A percentile compares a stretch with the other conserved stretches of the same genome.
These are phyloP conservation scores for Talaromyces sp. DNA, from an alignment of 2,329 filamentous ascomycete genomes.

Conservation along the genomic window DNA sequence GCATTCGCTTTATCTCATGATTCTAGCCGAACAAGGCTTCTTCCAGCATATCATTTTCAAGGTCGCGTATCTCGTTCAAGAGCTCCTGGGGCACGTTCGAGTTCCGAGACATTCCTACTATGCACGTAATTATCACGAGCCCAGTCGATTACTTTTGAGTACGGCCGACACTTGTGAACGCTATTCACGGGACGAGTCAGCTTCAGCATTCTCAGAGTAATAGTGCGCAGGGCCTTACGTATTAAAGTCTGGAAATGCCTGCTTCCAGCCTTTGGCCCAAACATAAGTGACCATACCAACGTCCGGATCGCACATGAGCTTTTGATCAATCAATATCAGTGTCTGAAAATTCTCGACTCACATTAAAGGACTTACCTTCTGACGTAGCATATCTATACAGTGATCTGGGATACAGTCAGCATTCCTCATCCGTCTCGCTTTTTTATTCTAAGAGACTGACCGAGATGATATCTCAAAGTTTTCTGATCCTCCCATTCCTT, in stretches of 20 bases:
- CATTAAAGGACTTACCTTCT: neutral
- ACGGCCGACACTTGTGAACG: neutral
- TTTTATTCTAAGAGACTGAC: neutral
- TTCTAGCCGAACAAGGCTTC: too few species aligned
- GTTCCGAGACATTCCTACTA: neutral
- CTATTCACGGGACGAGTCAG: neutral
- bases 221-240: neutral
- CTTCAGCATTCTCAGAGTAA: neutral
- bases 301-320: conserved; percentile 5
- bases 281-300: conserved; percentile 7
- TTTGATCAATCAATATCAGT: neutral
- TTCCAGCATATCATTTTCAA: too few species aligned
- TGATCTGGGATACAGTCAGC: neutral
- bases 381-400: neutral
- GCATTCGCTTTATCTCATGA: too few species aligned
- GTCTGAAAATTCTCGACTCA: neutral
- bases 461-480: conserved; percentile 6
- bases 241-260: conserved; percentile 1
- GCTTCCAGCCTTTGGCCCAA: conserved; percentile 1
- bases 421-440: neutral
- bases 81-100: neutral
- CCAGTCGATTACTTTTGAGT: neutral
- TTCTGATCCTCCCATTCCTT: conserved; percentile 3
- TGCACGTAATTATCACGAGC: conserved; percentile 1
- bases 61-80: neutral